A percentile compares a stretch with the other conserved stretches of the same genome.
Evolutionary conservation across 805 yeast species (phyloP).

Genomic region (Scheffersomyces spartinae): DNA sequence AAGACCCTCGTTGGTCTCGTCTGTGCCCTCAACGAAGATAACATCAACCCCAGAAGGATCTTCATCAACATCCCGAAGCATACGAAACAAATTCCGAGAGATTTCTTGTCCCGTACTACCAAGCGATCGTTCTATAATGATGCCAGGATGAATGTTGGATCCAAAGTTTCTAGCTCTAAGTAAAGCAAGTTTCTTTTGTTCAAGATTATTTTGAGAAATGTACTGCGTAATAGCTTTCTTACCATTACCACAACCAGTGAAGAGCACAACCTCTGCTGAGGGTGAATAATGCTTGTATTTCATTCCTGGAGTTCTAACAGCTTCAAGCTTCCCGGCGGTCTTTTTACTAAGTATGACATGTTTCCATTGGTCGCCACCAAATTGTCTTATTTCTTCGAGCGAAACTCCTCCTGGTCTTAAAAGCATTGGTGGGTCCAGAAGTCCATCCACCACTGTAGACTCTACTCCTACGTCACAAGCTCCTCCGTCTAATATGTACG

Average conservation of each 20-base stretch:
- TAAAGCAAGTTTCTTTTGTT: slow-evolving; percentile 36
- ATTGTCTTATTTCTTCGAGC: slow-evolving; percentile 53
- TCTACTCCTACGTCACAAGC: slow-evolving; percentile 82
- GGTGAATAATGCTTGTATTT: slow-evolving; percentile 95
- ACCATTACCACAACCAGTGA: slow-evolving; percentile 40
- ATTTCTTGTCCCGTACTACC: slow-evolving; percentile 46
- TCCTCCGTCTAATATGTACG: slow-evolving; percentile 86
- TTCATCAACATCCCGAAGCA: slow-evolving; percentile 68
- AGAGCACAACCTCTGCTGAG: slow-evolving; percentile 64
- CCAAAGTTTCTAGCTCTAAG: slow-evolving; percentile 32
- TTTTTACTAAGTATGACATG: slow-evolving; percentile 52
- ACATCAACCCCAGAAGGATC: slow-evolving; percentile 49
- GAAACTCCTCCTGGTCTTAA: slow-evolving; percentile 93
- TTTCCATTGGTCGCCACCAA: slow-evolving; percentile 64
- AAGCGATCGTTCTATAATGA: slow-evolving; percentile 20
- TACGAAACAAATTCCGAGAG: slow-evolving; percentile 63
- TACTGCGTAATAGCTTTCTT: slow-evolving; percentile 14
- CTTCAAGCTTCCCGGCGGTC: slow-evolving; percentile 52
- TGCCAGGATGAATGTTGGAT: slow-evolving; percentile 7
- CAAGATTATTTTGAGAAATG: slow-evolving; percentile 8
- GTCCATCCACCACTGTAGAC: slow-evolving; percentile 88
- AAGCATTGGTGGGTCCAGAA: slow-evolving; percentile 72
- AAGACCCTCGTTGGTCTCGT: slow-evolving; percentile 67
- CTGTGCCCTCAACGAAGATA: slow-evolving; percentile 78
- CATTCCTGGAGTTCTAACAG: slow-evolving; percentile 94